A percentile compares a stretch with the other conserved stretches of the same genome.
Conservation (phyloP, 768 basidiomycete species). For the Lentinula guzmanii region DNA sequence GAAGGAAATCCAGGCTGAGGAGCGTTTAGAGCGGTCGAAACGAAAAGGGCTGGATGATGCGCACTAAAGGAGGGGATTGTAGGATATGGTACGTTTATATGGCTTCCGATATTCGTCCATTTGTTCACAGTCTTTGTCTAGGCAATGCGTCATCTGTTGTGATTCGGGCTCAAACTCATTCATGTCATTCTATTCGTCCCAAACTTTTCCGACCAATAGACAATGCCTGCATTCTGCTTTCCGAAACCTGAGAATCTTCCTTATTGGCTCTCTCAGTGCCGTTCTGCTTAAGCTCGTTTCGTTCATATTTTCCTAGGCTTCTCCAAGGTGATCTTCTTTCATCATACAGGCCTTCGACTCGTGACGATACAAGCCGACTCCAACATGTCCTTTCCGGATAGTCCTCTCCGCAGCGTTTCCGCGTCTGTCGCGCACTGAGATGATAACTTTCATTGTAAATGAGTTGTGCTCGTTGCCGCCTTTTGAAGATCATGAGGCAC, state of each 20-base stretch:
- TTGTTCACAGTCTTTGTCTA: not conserved
- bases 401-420: not conserved
- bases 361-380: not conserved
- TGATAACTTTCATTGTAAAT: not conserved
- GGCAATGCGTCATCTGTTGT: not conserved
- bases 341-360: not conserved
- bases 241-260: not conserved
- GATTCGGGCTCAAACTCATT: no score
- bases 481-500: not conserved
- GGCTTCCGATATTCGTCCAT: not conserved
- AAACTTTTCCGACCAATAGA: not conserved
- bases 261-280: not conserved
- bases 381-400: not conserved
- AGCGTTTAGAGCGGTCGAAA: not conserved
- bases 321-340: not conserved
- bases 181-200: not conserved
- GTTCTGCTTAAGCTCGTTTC: not conserved
- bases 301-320: constrained; percentile 1
- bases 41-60: not conserved
- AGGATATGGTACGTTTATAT: not conserved
- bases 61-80: not conserved
- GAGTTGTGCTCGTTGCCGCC: not conserved
- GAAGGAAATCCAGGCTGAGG: constrained; percentile 35
- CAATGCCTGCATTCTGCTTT: not conserved
- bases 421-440: not conserved